Percentiles rank a stretch among this genome's conserved stretches.
Evolutionary conservation across 192 early-diverging fungal genomes (phyloP).

Genomic region (Podila horticola): DNA sequence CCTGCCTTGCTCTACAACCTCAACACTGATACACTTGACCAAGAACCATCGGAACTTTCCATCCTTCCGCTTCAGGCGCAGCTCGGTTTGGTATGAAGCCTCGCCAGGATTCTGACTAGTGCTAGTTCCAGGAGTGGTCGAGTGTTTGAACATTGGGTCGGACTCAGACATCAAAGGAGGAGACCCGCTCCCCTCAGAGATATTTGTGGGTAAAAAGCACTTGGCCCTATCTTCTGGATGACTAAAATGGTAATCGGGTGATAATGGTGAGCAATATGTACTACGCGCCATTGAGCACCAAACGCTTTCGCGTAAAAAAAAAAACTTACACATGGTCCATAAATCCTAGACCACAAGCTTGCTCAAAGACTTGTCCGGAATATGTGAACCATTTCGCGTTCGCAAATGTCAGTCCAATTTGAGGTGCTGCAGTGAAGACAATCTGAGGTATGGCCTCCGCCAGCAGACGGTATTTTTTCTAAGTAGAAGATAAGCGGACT

Average conservation of each 20-base stretch:
- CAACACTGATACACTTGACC: slow-evolving; percentile 66
- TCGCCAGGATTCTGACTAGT: slow-evolving; percentile 38
- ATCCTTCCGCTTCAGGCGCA: slow-evolving; percentile 55
- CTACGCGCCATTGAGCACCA: no score
- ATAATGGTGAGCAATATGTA: neutral
- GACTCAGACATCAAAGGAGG: slow-evolving; percentile 7
- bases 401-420: slow-evolving; percentile 60
- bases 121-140: slow-evolving; percentile 22
- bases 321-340: slow-evolving; percentile 58
- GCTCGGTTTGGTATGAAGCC: slow-evolving; percentile 56
- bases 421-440: slow-evolving; percentile 63
- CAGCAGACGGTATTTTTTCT: slow-evolving; percentile 64
- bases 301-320: neutral
- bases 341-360: slow-evolving; percentile 60
- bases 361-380: slow-evolving; percentile 61
- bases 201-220: slow-evolving; percentile 56
- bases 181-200: slow-evolving; percentile 16
- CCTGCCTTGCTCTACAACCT: slow-evolving; percentile 56
- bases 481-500: neutral
- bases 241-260: neutral
- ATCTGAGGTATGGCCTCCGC: slow-evolving; percentile 71
- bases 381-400: slow-evolving; percentile 67
- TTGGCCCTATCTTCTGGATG: slow-evolving; percentile 62
- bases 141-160: slow-evolving; percentile 2
- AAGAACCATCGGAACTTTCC: slow-evolving; percentile 63